Evolutionary conservation across 2,329 filamentous ascomycete genomes (phyloP).

Genomic region (Diaporthe amygdali): DNA sequence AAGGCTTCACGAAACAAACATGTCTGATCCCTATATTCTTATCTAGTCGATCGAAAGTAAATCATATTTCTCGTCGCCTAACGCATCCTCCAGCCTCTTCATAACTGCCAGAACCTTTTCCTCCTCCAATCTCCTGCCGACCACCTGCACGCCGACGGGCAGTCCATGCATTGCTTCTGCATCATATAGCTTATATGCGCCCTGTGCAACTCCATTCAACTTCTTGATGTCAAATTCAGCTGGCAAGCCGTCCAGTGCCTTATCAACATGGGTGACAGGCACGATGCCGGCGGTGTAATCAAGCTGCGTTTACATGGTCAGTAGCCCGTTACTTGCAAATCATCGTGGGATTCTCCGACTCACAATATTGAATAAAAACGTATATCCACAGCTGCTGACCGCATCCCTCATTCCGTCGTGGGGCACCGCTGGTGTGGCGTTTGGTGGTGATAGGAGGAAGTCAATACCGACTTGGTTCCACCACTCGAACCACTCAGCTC

Average conservation of each 20-base stretch:
- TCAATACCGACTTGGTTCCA: conserved; percentile 78
- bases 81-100: conserved; percentile 76
- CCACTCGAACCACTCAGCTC: conserved; percentile 82
- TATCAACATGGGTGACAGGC: conserved; percentile 85
- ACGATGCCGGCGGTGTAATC: conserved; percentile 86
- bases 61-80: conserved; percentile 63
- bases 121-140: conserved; percentile 80
- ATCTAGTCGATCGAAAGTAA: conserved; percentile 53
- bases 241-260: conserved; percentile 68
- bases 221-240: conserved; percentile 62
- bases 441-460: conserved; percentile 82
- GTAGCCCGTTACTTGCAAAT: neutral
- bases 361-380: conserved; percentile 89
- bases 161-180: conserved; percentile 83
- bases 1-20: neutral
- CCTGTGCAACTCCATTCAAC: conserved; percentile 79
- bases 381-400: conserved; percentile 88
- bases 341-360: conserved; percentile 35
- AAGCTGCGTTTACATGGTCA: conserved; percentile 53
- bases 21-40: neutral
- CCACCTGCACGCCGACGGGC: conserved; percentile 84
- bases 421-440: conserved; percentile 87
- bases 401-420: conserved; percentile 87
- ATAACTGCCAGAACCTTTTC: conserved; percentile 87
- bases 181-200: conserved; percentile 88